Evolutionary conservation across 306 rosid genomes (phyloP), one percentile per base, ranked within the genome.

Genomic region (Cucumis melo): DNA sequence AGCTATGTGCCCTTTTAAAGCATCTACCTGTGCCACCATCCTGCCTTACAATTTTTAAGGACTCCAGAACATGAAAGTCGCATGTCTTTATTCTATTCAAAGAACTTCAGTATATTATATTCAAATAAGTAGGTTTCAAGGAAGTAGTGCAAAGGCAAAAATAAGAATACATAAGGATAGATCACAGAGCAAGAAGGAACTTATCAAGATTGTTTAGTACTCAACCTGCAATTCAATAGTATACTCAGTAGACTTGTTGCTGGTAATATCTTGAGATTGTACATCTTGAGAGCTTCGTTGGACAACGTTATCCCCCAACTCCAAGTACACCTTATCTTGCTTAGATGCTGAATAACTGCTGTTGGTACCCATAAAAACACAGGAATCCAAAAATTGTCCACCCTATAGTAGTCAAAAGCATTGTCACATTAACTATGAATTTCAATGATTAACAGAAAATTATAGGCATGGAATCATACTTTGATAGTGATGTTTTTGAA

Each of bases 401-500:
- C 86, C 88, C 99, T 94, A 80, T 82, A 83, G 62, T 53, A 74
- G 66, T 20, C 78, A 27, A 48, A 82, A 79, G 46, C 48, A 79
- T 19, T 42, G 50, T 48, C 57, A 34, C 64, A 61, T 74, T 46
- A 75, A 66, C 15, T 38, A 34, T 2, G 57, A 48, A 71, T 15
- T 48, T 71, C 27, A 50, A 46, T 46, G 23, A 6, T 63, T 34
- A 63, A 55, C 62, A 61, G 74, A 46, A 77, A 41, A 66, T 75
- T 64, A 11, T 3, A 27, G 12, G 29, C 39, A 38, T 19, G 7
- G 39, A 57, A 42, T 20, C 73, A 61, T 80, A 94, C 99, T 96
- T 90, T 94, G 77, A 94, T 89, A 75, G 86, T 83, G 61, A 90
- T 89, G 82, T 94, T 94, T 86, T 78, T 92, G 90, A 94, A 94